Conservation (phyloP, 805 yeast genomes). For the Kuraishia hungarica region DNA sequence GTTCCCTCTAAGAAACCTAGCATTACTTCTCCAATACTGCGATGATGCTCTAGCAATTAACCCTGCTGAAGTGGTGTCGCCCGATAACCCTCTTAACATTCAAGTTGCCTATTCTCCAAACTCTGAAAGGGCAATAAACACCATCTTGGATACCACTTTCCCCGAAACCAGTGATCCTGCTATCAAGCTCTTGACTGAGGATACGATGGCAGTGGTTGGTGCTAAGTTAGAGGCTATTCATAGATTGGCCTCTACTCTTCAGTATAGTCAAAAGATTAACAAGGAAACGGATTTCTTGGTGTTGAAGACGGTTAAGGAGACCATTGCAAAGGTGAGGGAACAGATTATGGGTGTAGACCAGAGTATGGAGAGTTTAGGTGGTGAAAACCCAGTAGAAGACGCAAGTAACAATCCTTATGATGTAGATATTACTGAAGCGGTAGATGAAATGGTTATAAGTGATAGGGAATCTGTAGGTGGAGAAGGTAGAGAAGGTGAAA, state of each 20-base stretch:
- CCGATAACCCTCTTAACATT: constrained; percentile 8
- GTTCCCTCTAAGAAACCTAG: constrained; percentile 57
- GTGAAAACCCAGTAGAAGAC: too few species aligned
- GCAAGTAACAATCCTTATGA: too few species aligned
- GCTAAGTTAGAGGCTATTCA: constrained; percentile 63
- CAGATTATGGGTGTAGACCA: background rate
- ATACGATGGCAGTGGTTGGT: constrained; percentile 52
- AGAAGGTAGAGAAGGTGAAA: too few species aligned
- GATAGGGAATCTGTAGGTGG: too few species aligned
- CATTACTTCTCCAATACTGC: constrained; percentile 51
- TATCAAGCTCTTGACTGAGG: constrained; percentile 50
- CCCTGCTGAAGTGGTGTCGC: constrained; percentile 48
- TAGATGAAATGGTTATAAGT: too few species aligned
- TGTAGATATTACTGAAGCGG: too few species aligned
- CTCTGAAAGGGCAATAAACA: constrained; percentile 46
- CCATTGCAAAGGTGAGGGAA: constrained; percentile 46
- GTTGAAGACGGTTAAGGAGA: constrained; percentile 50
- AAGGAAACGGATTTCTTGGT: constrained; percentile 71
- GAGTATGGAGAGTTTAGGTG: background rate
- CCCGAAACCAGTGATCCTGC: constrained; percentile 61
- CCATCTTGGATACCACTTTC: constrained; percentile 26
- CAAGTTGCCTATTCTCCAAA: constrained; percentile 45
- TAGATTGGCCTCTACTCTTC: constrained; percentile 64
- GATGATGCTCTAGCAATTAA: constrained; percentile 69
- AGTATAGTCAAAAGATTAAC: constrained; percentile 68